These are phyloP conservation scores for Firmiana major DNA, from an alignment of 345 rosid species.

Conservation along the genomic window DNA sequence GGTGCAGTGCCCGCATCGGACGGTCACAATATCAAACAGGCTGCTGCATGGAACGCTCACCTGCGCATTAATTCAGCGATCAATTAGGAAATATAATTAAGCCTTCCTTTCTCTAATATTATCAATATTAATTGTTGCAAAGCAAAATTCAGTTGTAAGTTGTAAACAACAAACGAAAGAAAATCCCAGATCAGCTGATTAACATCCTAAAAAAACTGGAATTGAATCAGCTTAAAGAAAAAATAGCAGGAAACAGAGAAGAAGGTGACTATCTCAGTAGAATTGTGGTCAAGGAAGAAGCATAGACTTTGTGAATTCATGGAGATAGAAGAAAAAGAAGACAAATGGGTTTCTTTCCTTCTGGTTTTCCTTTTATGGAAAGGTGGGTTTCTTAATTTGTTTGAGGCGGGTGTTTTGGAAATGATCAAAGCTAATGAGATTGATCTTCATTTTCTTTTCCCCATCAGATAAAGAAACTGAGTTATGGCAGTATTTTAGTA, in stretches of 20 bases:
- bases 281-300: not conserved
- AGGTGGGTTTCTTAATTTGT: slow-evolving; percentile 8
- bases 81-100: not conserved
- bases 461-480: slow-evolving; percentile 8
- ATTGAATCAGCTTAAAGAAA: not conserved
- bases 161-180: not conserved
- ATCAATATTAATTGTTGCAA: not conserved
- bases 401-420: not conserved
- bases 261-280: not conserved
- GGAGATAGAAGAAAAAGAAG: not conserved
- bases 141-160: not conserved
- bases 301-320: not conserved
- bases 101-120: not conserved
- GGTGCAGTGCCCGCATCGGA: slow-evolving; percentile 97
- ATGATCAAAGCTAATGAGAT: not conserved
- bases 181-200: not conserved
- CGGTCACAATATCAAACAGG: slow-evolving; percentile 82
- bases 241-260: not conserved
- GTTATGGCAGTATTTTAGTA: no score
- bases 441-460: slow-evolving; percentile 17
- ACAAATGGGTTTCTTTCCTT: not conserved
- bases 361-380: not conserved
- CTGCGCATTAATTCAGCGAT: slow-evolving; percentile 32
- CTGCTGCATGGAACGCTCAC: slow-evolving; percentile 96
- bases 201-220: not conserved